phyloP scores from a whole-genome alignment of 139 green algal species.

The Coccomyxa sp. region DNA sequence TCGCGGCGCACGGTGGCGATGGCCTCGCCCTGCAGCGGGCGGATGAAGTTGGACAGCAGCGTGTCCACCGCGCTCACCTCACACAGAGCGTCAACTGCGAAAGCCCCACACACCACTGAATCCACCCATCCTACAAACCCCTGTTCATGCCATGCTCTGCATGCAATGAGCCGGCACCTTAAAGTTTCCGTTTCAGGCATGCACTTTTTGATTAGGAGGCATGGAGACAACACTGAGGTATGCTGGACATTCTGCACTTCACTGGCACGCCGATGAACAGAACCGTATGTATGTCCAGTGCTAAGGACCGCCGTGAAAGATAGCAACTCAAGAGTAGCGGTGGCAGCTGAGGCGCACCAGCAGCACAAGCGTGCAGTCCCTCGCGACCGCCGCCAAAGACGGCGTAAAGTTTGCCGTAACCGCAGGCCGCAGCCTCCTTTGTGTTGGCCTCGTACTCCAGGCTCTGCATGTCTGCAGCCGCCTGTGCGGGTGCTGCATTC shows the following conservation, averaged over 20 bases:
- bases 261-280: too few species aligned
- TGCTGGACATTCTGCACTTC: too few species aligned
- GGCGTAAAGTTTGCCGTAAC: constrained; percentile 73
- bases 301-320: too few species aligned
- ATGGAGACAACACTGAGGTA: too few species aligned
- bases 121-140: background rate
- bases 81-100: constrained; percentile 70
- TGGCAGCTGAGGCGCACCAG: constrained; percentile 11
- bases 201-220: background rate
- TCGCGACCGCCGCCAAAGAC: constrained; percentile 59
- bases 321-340: too few species aligned
- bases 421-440: constrained; percentile 38
- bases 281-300: too few species aligned
- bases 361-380: constrained; percentile 78
- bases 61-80: constrained; percentile 89
- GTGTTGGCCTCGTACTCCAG: background rate
- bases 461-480: background rate
- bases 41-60: constrained; percentile 92
- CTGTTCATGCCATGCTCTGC: background rate
- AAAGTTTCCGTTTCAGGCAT: background rate
- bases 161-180: background rate
- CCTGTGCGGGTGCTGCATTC: background rate
- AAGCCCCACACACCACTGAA: background rate
- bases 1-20: constrained; percentile 7
- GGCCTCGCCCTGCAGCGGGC: constrained; percentile 74